Percentiles rank a stretch among this genome's conserved stretches.
These are phyloP conservation scores for Penicillium lividum DNA, from an alignment of 495 filamentous ascomycete genomes.

Conservation along the genomic window DNA sequence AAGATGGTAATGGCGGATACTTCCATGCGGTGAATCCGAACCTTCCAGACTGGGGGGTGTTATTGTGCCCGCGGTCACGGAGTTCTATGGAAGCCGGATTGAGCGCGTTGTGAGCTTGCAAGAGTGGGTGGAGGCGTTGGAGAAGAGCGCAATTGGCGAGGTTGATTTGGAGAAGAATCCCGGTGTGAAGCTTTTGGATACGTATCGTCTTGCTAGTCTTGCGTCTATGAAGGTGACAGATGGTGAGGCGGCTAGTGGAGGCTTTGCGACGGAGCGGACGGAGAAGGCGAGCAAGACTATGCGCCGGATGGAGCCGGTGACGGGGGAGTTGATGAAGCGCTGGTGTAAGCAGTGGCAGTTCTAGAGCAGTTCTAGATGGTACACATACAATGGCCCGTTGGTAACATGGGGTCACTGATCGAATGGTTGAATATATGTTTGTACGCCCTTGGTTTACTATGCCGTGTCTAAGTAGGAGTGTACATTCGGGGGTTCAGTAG, in stretches of 20 bases:
- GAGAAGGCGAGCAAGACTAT: conserved; percentile 19
- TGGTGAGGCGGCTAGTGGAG: background rate
- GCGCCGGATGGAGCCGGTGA: conserved; percentile 18
- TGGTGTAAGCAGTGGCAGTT: conserved; percentile 29
- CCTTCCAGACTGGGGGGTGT: conserved; percentile 6
- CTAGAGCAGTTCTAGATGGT: background rate
- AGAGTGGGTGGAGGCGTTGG: conserved; percentile 19
- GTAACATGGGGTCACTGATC: too few relatives aligned
- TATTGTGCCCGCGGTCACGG: conserved; percentile 10
- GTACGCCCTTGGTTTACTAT: too few relatives aligned
- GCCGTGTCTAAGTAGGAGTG: too few relatives aligned
- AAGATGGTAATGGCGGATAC: conserved; percentile 10
- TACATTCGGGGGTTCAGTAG: too few relatives aligned
- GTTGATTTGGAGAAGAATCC: conserved; percentile 22
- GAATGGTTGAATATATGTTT: too few relatives aligned
- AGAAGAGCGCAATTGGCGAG: conserved; percentile 10
- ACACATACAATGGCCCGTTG: too few relatives aligned
- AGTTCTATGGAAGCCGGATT: conserved; percentile 19
- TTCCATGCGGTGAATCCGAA: conserved; percentile 23
- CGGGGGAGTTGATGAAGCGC: conserved; percentile 23
- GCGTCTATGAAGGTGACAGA: background rate
- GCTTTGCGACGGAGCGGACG: conserved; percentile 21
- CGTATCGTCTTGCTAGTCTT: conserved; percentile 4
- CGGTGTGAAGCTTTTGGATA: conserved; percentile 26
- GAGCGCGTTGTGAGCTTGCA: conserved; percentile 15